These are phyloP conservation scores for Gossypium trilobum DNA, from an alignment of 441 rosid genomes.

Conservation along the genomic window DNA sequence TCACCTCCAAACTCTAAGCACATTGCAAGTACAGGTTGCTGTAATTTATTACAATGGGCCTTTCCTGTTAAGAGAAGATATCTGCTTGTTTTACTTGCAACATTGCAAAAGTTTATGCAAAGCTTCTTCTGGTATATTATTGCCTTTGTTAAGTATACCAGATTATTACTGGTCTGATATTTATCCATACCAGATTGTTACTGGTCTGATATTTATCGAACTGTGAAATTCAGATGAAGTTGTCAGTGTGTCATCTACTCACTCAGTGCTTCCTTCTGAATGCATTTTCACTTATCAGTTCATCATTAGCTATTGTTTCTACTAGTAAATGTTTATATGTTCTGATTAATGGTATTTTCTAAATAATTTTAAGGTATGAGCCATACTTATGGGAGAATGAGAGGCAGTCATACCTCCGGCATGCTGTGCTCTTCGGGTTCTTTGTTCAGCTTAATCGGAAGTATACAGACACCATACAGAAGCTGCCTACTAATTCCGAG, in stretches of 20 bases:
- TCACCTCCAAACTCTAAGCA: background rate
- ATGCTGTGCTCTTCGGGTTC: constrained; percentile 96
- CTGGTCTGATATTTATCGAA: background rate
- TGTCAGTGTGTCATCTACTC: background rate
- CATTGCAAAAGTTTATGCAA: background rate
- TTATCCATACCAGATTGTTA: background rate
- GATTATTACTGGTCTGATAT: no score
- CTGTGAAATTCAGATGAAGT: background rate
- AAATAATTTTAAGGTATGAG: constrained; percentile 53
- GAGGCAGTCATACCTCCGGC: constrained; percentile 76
- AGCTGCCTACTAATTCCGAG: constrained; percentile 77
- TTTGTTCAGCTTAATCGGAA: constrained; percentile 90
- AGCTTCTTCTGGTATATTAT: background rate
- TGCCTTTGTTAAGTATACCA: no score
- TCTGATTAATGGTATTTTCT: constrained; percentile 8
- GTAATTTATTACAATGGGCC: background rate
- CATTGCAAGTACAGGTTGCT: background rate
- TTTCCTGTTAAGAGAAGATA: background rate
- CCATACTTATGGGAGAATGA: constrained; percentile 92
- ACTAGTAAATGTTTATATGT: background rate
- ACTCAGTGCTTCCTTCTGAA: background rate
- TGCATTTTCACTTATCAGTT: background rate
- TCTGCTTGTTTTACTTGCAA: background rate
- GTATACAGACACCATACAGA: constrained; percentile 78
- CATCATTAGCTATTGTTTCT: background rate